phyloP scores from a whole-genome alignment of 2,329 filamentous ascomycete genomes.

The Sporothrix schenckii region DNA sequence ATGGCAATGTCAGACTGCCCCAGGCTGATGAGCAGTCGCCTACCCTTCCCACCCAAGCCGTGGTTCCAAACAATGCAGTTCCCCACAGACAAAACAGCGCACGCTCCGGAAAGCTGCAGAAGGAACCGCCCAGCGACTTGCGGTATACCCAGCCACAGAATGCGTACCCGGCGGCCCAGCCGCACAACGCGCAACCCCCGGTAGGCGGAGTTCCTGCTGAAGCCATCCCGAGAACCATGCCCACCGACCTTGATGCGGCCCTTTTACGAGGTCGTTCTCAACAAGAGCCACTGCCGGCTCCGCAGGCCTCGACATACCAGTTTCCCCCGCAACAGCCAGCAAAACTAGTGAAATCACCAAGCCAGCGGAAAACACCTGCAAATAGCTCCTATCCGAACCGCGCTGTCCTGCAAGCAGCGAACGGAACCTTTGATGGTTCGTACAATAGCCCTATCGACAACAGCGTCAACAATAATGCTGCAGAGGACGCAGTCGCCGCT shows the following conservation, averaged over 20 bases:
- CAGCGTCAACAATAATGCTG: background rate
- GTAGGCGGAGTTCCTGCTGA: constrained; percentile 26
- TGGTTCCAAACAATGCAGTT: background rate
- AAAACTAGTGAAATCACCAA: constrained; percentile 38
- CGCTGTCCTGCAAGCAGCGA: background rate
- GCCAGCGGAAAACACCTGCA: constrained; percentile 33
- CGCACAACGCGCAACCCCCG: constrained; percentile 20
- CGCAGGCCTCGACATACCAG: background rate
- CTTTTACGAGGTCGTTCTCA: background rate
- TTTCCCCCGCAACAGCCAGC: constrained; percentile 26
- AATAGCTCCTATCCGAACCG: constrained; percentile 15
- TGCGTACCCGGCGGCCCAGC: background rate
- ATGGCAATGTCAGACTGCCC: constrained; percentile 48
- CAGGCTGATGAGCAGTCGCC: constrained; percentile 35
- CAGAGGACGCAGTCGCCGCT: background rate
- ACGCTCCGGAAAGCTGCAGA: constrained; percentile 61
- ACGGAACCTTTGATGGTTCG: constrained; percentile 5
- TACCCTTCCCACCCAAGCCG: constrained; percentile 40
- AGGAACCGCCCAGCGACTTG: constrained; percentile 58
- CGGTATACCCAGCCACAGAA: constrained; percentile 44
- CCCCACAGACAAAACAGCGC: constrained; percentile 28
- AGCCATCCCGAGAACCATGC: constrained; percentile 21
- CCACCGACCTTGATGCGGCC: background rate
- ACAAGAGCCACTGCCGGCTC: background rate
- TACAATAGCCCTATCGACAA: background rate